Conservation (phyloP, 352 stramenopile genomes). For the Saprolegnia parasitica region DNA sequence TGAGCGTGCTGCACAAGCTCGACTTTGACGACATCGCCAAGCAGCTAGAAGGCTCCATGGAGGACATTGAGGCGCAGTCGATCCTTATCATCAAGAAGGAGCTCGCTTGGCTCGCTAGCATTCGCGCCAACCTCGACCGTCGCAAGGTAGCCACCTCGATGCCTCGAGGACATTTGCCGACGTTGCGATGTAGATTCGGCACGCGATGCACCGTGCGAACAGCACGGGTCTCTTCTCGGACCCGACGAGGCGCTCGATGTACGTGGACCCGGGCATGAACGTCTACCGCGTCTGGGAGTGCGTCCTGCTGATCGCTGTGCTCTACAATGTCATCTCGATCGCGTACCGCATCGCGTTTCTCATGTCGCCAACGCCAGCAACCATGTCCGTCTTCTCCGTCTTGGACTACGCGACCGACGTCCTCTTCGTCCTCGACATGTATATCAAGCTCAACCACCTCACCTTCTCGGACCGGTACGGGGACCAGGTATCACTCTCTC, state of each 20-base stretch:
- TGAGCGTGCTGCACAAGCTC: conserved; percentile 12
- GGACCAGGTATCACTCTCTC: not conserved
- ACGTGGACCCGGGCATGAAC: not conserved
- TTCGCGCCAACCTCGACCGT: not conserved
- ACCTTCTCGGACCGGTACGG: conserved; percentile 27
- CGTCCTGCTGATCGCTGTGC: conserved; percentile 31
- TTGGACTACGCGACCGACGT: conserved; percentile 35
- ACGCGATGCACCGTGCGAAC: not conserved
- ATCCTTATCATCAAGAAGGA: not conserved
- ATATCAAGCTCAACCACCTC: conserved; percentile 36
- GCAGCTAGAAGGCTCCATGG: not conserved
- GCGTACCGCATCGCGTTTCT: conserved; percentile 33
- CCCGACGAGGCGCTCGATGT: too few relatives aligned
- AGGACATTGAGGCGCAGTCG: not conserved
- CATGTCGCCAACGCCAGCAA: conserved; percentile 23
- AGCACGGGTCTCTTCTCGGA: not conserved
- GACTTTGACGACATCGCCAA: conserved; percentile 2
- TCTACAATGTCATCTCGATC: conserved; percentile 42
- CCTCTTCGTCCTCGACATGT: conserved; percentile 36
- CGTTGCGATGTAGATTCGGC: not conserved
- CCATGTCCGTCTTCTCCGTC: conserved; percentile 32
- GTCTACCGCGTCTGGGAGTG: conserved; percentile 33
- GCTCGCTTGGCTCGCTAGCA: not conserved
- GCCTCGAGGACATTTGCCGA: too few relatives aligned
- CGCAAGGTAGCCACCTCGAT: not conserved